Evolutionary conservation across 1,284 basidiomycete genomes (phyloP).

Genomic region (Ustilago tritici): DNA sequence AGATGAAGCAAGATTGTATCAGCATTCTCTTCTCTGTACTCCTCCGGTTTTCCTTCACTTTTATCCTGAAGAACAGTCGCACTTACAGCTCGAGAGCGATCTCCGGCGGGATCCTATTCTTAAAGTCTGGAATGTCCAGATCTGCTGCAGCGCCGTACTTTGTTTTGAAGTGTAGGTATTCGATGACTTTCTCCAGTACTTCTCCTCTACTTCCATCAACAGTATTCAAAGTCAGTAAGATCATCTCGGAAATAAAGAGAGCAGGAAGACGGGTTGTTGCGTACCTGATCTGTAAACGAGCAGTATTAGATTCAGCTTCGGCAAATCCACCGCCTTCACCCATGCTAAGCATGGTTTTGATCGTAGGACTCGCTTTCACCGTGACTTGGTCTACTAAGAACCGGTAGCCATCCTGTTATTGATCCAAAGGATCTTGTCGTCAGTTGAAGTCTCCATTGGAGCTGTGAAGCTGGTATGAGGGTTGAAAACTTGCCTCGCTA

Average conservation of each 20-base stretch:
- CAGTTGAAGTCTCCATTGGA: neutral
- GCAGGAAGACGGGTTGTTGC: neutral
- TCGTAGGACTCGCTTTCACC: slow-evolving; percentile 52
- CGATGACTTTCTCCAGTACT: slow-evolving; percentile 83
- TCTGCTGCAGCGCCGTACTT: slow-evolving; percentile 76
- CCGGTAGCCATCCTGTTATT: slow-evolving; percentile 57
- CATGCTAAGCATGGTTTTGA: slow-evolving; percentile 59
- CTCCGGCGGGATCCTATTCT: slow-evolving; percentile 82
- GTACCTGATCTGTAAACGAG: slow-evolving; percentile 71
- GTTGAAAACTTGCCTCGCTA: slow-evolving; percentile 53
- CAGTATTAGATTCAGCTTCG: slow-evolving; percentile 70
- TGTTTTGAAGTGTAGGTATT: slow-evolving; percentile 83
- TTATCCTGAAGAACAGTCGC: neutral
- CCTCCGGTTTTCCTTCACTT: too few species aligned
- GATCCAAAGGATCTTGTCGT: neutral
- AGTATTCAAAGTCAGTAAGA: slow-evolving; percentile 6
- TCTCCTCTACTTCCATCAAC: slow-evolving; percentile 73
- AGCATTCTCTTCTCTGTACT: neutral
- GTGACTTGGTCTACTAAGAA: slow-evolving; percentile 57
- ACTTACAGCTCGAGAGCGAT: slow-evolving; percentile 83
- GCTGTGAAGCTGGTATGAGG: neutral
- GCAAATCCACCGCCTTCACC: slow-evolving; percentile 69
- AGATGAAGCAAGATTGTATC: neutral
- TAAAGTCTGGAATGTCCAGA: slow-evolving; percentile 82
- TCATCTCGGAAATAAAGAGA: neutral